Percentiles rank a stretch among this genome's conserved stretches.
Conservation (phyloP, 2,329 filamentous ascomycete species). For the Cladophialophora psammophila region DNA sequence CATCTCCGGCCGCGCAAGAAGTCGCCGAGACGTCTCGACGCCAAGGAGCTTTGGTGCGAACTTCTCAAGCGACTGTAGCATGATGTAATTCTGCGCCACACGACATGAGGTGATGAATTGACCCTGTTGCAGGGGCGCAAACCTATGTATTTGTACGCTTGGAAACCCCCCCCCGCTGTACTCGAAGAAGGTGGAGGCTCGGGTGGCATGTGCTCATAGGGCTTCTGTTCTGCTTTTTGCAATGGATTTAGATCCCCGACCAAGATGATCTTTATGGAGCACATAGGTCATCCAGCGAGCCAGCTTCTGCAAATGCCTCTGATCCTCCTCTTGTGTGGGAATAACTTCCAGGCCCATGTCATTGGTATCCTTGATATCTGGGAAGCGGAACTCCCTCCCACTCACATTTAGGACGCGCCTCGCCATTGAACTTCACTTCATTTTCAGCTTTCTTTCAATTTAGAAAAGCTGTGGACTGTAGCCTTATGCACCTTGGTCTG, state of each 20-base stretch:
- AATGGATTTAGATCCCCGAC: background rate
- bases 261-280: background rate
- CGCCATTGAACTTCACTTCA: background rate
- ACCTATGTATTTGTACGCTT: background rate
- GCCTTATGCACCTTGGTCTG: background rate
- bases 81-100: slow-evolving; percentile 7
- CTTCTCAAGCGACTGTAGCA: slow-evolving; percentile 2
- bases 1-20: background rate
- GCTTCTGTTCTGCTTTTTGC: background rate
- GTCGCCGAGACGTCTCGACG: background rate
- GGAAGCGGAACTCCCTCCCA: background rate
- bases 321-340: background rate
- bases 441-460: background rate
- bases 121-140: background rate
- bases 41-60: background rate
- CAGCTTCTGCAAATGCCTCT: background rate
- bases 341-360: background rate
- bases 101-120: background rate
- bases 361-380: background rate
- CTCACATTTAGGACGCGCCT: background rate
- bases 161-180: background rate
- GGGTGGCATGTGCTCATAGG: slow-evolving; percentile 1
- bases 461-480: background rate
- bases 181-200: background rate
- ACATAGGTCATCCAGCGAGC: background rate